Conservation (phyloP, 2,329 filamentous ascomycete species). For the Penicillium sp. region DNA sequence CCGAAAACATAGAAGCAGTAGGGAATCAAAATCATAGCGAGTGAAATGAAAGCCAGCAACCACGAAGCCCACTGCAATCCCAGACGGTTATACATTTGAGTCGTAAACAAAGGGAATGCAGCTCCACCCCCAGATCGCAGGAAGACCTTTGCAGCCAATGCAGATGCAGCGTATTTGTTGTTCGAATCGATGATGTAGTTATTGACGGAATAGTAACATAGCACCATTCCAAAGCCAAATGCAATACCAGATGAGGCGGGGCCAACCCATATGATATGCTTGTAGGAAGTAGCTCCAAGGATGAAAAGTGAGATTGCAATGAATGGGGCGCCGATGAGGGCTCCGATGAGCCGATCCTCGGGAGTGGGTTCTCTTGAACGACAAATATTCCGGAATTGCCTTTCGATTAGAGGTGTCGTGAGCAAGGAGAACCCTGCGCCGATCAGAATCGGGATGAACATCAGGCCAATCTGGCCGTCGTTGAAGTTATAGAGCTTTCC, state of each 20-base stretch:
- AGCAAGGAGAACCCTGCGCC: slow-evolving; percentile 33
- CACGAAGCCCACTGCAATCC: slow-evolving; percentile 71
- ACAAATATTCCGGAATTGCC: slow-evolving; percentile 66
- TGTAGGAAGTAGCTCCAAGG: slow-evolving; percentile 64
- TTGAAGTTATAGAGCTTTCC: slow-evolving; percentile 61
- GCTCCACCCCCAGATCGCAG: slow-evolving; percentile 64
- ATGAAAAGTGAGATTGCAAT: slow-evolving; percentile 63
- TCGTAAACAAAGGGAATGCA: slow-evolving; percentile 69
- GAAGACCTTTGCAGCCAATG: slow-evolving; percentile 50
- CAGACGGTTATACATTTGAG: slow-evolving; percentile 70
- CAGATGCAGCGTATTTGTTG: slow-evolving; percentile 43
- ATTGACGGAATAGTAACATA: slow-evolving; percentile 72
- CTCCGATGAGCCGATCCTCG: slow-evolving; percentile 71
- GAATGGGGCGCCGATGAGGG: slow-evolving; percentile 69
- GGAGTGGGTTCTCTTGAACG: slow-evolving; percentile 66
- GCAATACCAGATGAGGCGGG: slow-evolving; percentile 61
- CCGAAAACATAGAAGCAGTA: slow-evolving; percentile 24
- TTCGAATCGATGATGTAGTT: slow-evolving; percentile 70
- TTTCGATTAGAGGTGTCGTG: slow-evolving; percentile 59
- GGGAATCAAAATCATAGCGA: slow-evolving; percentile 25
- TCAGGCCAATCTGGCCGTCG: slow-evolving; percentile 37
- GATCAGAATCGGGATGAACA: slow-evolving; percentile 45
- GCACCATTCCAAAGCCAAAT: slow-evolving; percentile 76
- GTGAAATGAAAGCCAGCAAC: slow-evolving; percentile 59
- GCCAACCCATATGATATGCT: slow-evolving; percentile 53